These are phyloP conservation scores for Pseudocercospora vitis DNA, from an alignment of 2,329 filamentous ascomycete species.

Conservation along the genomic window DNA sequence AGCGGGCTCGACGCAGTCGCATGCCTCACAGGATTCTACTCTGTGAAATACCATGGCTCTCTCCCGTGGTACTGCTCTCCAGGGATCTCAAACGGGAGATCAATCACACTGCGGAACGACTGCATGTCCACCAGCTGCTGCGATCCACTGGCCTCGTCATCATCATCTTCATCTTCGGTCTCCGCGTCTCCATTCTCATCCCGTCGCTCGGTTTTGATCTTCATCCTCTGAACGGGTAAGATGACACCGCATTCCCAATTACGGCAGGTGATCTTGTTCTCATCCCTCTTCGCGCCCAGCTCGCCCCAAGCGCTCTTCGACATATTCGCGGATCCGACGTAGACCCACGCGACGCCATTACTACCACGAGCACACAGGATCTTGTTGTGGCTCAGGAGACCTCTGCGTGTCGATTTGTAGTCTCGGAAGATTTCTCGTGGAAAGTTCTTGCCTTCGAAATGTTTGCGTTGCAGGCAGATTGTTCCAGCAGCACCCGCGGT, in stretches of 20 bases:
- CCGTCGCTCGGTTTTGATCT: too few relatives aligned
- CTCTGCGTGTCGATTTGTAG: conserved; percentile 67
- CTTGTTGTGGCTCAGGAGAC: conserved; percentile 87
- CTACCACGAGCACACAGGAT: conserved; percentile 43
- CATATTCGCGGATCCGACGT: conserved; percentile 87
- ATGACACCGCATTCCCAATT: conserved; percentile 97
- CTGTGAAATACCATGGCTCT: conserved; percentile 48
- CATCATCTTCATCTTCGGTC: conserved; percentile 14
- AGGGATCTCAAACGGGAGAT: conserved; percentile 65
- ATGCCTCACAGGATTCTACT: conserved; percentile 14
- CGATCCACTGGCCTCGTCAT: conserved; percentile 2
- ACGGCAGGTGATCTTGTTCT: conserved; percentile 74
- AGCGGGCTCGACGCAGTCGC: neutral
- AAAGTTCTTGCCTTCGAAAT: conserved; percentile 69
- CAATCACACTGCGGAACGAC: conserved; percentile 57
- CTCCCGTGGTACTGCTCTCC: conserved; percentile 51
- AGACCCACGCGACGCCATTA: conserved; percentile 66
- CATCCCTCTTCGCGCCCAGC: conserved; percentile 67
- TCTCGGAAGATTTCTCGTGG: conserved; percentile 72
- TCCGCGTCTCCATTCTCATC: too few relatives aligned
- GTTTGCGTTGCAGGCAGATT: conserved; percentile 72
- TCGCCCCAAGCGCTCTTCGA: conserved; percentile 94
- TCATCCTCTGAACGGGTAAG: conserved; percentile 14
- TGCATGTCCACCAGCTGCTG: conserved; percentile 40
- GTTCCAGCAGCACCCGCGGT: conserved; percentile 65